A percentile compares a stretch with the other conserved stretches of the same genome.
phyloP scores from a whole-genome alignment of 495 filamentous ascomycete genomes.

The Evernia prunastri region DNA sequence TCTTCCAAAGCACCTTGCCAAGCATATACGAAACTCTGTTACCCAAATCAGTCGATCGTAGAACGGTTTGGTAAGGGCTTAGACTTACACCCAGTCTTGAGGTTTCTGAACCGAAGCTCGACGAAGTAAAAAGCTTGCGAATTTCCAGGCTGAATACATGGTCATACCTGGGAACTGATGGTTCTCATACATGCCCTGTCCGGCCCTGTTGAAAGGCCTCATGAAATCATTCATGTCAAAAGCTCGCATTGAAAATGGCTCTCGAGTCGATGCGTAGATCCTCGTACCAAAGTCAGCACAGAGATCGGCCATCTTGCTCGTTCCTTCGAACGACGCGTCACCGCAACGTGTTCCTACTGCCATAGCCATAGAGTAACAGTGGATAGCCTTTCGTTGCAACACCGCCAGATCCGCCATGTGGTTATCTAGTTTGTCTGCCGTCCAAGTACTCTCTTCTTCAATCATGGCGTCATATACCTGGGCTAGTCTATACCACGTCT shows the following conservation, averaged over 20 bases:
- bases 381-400: slow-evolving; percentile 76
- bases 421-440: slow-evolving; percentile 92
- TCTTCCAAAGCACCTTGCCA: slow-evolving; percentile 94
- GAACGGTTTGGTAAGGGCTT: background rate
- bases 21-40: slow-evolving; percentile 62
- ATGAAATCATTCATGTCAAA: slow-evolving; percentile 69
- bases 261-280: slow-evolving; percentile 82
- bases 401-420: slow-evolving; percentile 65
- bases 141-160: slow-evolving; percentile 75
- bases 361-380: slow-evolving; percentile 87
- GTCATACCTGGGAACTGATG: slow-evolving; percentile 66
- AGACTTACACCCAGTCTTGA: slow-evolving; percentile 74
- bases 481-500: slow-evolving; percentile 90
- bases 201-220: slow-evolving; percentile 60
- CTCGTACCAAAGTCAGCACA: slow-evolving; percentile 86
- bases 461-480: slow-evolving; percentile 88
- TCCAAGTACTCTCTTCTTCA: slow-evolving; percentile 89
- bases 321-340: slow-evolving; percentile 55
- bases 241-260: slow-evolving; percentile 84
- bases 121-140: slow-evolving; percentile 71
- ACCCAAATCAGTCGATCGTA: background rate
- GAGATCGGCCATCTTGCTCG: slow-evolving; percentile 67
- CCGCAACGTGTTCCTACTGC: slow-evolving; percentile 61
- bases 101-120: slow-evolving; percentile 67
- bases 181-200: slow-evolving; percentile 66